Evolutionary conservation across 148 eudicot genomes (phyloP).

Genomic region (Vaccinium vitisidaea): DNA sequence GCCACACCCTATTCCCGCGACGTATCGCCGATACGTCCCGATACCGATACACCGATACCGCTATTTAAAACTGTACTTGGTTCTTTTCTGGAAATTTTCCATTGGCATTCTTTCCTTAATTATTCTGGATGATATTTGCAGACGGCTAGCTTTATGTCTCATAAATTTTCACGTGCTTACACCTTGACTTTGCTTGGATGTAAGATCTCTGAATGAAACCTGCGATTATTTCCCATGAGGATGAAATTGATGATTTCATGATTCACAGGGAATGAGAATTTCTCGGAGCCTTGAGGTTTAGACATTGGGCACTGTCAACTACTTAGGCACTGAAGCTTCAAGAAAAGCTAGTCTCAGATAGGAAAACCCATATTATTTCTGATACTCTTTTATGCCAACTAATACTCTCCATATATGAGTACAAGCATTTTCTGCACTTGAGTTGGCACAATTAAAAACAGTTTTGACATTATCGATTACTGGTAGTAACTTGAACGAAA

Average conservation of each 20-base stretch:
- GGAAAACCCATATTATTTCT: constrained; percentile 51
- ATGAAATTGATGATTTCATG: constrained; percentile 12
- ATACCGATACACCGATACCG: too few relatives aligned
- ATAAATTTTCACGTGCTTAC: neutral
- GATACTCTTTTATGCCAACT: constrained; percentile 53
- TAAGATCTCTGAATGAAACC: neutral
- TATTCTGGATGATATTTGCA: neutral
- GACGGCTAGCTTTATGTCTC: neutral
- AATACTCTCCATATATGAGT: too few relatives aligned
- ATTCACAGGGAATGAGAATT: constrained; percentile 53
- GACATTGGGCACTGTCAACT: constrained; percentile 79
- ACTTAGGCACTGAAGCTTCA: constrained; percentile 77
- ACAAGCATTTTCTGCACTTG: too few relatives aligned
- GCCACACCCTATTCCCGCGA: too few relatives aligned
- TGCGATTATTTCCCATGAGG: neutral
- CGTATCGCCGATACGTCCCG: too few relatives aligned
- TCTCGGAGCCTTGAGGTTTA: constrained; percentile 62
- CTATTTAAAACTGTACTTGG: too few relatives aligned
- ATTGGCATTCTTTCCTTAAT: neutral
- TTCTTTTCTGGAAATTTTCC: neutral
- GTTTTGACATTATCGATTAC: too few relatives aligned
- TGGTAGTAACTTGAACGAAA: too few relatives aligned
- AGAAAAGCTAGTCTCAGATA: constrained; percentile 63
- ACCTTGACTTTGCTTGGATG: neutral
- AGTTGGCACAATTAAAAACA: too few relatives aligned